Base-by-base conservation (phyloP, 164 flowering plant genomes). In the Vitis cinerea region DNA sequence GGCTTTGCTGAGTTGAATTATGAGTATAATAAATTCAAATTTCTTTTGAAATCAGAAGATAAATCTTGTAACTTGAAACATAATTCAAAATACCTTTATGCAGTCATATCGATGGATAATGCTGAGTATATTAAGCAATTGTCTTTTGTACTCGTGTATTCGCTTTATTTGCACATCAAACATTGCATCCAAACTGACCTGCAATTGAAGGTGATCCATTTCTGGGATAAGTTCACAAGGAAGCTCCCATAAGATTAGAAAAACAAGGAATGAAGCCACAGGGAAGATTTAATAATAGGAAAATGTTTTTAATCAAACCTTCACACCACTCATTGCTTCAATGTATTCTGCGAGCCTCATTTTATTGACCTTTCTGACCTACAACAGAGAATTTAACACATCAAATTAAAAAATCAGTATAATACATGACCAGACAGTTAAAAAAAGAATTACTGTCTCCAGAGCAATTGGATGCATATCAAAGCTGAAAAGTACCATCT, bases 121-220 rank as follows among this genome's bases (percentile, higher is more conserved):
- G 57, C 85, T 82, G 44, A 85, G 70, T 31, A 85, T 44, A 65
- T 85, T 85, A 59, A 85, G 83, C 61, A 83, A 37, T 64, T 85
- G 88, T 67, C 88, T 76, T 69, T 85, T 85, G 70, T 85, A 85
- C 55, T 81, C 88, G 60, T 85, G 88, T 63, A 85, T 81, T 63
- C 88, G 68, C 73, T 85, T 85, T 62, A 81, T 73, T 63, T 85
- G 88, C 50, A 85, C 86, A 72, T 85, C 88, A 71, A 85, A 85
- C 83, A 85, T 81, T 52, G 88, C 84, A 68, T 83, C 80, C 29
- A 77, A 53, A 57, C 83, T 77, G 68, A 85, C 84, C 85, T 83
- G 81, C 61, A 74, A 59, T 17, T 50, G 9, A 65, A 57, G 27
- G 52, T 51, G 27, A 62, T 13, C 53, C 47, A 57, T 10, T 50